Base-by-base conservation (phyloP, 306 rosid species). In the Inga oerstediana region DNA sequence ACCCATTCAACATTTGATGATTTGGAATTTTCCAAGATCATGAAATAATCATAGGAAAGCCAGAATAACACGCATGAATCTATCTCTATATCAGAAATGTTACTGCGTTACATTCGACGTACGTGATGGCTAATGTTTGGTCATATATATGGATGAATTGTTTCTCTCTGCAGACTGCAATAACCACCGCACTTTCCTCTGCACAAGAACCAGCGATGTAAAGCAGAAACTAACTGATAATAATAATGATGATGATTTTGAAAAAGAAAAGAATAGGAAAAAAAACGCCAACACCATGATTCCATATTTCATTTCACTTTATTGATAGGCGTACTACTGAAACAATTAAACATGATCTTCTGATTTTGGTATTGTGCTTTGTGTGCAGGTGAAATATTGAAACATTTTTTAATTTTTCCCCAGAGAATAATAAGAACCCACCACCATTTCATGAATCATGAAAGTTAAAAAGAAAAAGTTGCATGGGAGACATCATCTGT, bases 361-460 rank as follows among this genome's bases (percentile, higher is more conserved):
- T 82, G 48, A 10, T 54, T 45, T 83, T 61, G 59, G 45, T 74
- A 78, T 83, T 77, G 66, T 56, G 27, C 45, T 39, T 19, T 10
- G 34, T 22, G 80, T 19, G 58, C 4, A 45, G 49, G 13, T 52
- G n/a, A 52, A 52, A 39, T 39, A 19, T n/a, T n/a, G 3, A 59
- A 59, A 44, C 9, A 2, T 65, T 32, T 39, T 5, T 35, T 3
- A 3, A 5, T 5, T 39, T 32, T 14, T 2, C 71, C 71, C 71
- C 19, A 30, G 71, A 7, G 32, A 30, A 30, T 13, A 58, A 17
- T 17, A 17, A 54, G 20, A 19, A 52, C 15, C 6, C 8, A 8
- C 72, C 71, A 74, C 78, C 5, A 75, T 58, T 78, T 58, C 34
- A 67, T 69, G 81, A 75, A 79, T 79, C 79, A 79, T 75, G 86